These are phyloP conservation scores for Tetrahymena borealis DNA, from an alignment of 73 alveolate genomes.

Conservation along the genomic window DNA sequence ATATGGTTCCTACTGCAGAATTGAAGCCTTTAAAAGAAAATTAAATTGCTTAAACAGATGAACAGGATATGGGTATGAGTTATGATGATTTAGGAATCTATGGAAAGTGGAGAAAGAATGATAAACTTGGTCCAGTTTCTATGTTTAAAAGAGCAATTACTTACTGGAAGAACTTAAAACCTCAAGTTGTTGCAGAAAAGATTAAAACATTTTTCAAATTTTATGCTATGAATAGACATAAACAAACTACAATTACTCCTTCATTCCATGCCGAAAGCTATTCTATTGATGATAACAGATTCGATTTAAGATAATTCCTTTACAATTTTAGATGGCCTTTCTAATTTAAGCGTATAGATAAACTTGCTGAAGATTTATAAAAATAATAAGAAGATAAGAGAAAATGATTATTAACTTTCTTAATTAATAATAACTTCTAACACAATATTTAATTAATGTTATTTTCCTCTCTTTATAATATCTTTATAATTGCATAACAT, in stretches of 20 bases:
- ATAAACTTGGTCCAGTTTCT: conserved; percentile 82
- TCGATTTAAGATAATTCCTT: conserved; percentile 76
- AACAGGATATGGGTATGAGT: conserved; percentile 89
- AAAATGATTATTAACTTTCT: no score
- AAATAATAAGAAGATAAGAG: neutral
- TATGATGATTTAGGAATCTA: conserved; percentile 71
- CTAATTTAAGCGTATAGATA: conserved; percentile 80
- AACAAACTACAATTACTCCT: conserved; percentile 81
- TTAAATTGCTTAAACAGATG: conserved; percentile 21
- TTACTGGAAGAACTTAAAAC: conserved; percentile 60
- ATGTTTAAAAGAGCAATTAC: conserved; percentile 63
- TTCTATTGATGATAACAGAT: conserved; percentile 89
- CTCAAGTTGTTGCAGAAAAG: conserved; percentile 70
- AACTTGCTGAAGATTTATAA: conserved; percentile 28
- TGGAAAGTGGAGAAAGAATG: conserved; percentile 61
- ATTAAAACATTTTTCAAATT: conserved; percentile 74
- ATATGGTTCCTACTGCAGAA: conserved; percentile 27
- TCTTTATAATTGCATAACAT: no score
- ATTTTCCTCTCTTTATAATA: no score
- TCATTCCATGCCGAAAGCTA: conserved; percentile 87
- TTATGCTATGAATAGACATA: conserved; percentile 70
- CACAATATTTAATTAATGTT: no score
- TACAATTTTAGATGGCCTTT: conserved; percentile 73
- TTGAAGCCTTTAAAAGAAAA: conserved; percentile 6
- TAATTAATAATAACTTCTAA: no score